A percentile compares a stretch with the other conserved stretches of the same genome.
Conservation (phyloP, 257 asterid species). For the Penstemon newberryi region DNA sequence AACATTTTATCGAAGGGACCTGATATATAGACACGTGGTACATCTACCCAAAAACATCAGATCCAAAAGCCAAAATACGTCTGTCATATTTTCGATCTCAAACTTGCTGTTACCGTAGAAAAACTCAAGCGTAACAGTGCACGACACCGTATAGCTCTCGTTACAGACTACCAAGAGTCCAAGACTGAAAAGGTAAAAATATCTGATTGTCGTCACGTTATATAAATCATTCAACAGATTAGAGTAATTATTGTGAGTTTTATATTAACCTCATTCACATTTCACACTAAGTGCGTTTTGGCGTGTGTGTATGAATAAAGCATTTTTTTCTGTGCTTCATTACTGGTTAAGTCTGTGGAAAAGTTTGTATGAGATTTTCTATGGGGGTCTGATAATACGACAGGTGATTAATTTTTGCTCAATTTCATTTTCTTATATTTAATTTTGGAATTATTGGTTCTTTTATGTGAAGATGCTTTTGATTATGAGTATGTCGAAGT, state of each 20-base stretch:
- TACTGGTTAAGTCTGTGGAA: no score
- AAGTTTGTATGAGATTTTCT: no score
- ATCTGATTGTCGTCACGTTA: not conserved
- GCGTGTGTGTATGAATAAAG: not conserved
- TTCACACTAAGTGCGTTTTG: constrained; percentile 5
- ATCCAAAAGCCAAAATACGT: constrained; percentile 10
- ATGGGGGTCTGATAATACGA: no score
- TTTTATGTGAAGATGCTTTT: not conserved
- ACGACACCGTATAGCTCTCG: not conserved
- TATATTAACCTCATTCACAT: constrained; percentile 24
- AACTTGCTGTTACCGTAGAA: not conserved
- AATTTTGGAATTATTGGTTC: constrained; percentile 1
- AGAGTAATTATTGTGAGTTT: not conserved
- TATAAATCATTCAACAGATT: not conserved
- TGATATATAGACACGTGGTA: not conserved
- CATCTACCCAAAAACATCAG: not conserved
- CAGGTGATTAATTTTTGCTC: constrained; percentile 18
- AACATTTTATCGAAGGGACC: not conserved
- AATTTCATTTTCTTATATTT: not conserved
- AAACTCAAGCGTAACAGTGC: not conserved
- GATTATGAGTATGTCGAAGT: not conserved
- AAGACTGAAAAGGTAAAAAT: not conserved
- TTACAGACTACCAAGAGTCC: not conserved
- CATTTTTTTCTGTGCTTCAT: constrained; percentile 20
- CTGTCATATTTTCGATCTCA: not conserved